Evolutionary conservation across 768 basidiomycete species (phyloP), one percentile per base, ranked within the genome.

Genomic region (Symmetrospora coprosmae): DNA sequence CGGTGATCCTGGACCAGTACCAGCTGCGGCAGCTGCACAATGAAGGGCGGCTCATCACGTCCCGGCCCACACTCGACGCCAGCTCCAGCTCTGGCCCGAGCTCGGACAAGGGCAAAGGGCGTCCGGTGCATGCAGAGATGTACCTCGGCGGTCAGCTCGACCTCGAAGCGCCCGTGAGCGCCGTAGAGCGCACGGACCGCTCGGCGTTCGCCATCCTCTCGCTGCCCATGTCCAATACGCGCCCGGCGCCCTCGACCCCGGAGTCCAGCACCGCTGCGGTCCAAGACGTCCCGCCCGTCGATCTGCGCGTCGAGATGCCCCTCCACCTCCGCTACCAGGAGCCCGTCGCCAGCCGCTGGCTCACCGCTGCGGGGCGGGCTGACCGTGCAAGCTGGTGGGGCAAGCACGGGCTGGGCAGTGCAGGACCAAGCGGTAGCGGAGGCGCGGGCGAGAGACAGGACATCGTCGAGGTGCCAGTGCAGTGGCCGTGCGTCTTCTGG

Each of bases 1-100:
- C 13, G 1, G 16, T 66, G 61, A 66, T 66, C 49, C 21, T 40
- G n/a, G 66, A 66, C 63, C 50, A 43, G 11, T 64, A 55, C 46
- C 56, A 66, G 45, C 56, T 66, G 25, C 14, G n/a, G 0, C 60
- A 53, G 3, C 56, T 66, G 0, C 50, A 64, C 16, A 14, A 2
- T 25, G 39, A 49, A 41, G 61, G 58, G 0, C 39, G 51, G 11
- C 39, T 66, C 0, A 43, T 58, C 19, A 43, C 28, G 27, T 43
- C 55, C 4, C 9, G 63, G 60, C 34, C 28, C 40, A 0, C 2
- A 1, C 34, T 35, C 4, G 1, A 2, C 9, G n/a, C n/a, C n/a
- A n/a, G n/a, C n/a, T n/a, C n/a, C n/a, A n/a, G n/a, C n/a, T n/a
- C n/a, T n/a, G n/a, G n/a, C n/a, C n/a, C n/a, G n/a, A 45, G 41